Evolutionary conservation across 441 rosid species (phyloP), one percentile per base, ranked within the genome.

Genomic region (Mallotus japonicus): DNA sequence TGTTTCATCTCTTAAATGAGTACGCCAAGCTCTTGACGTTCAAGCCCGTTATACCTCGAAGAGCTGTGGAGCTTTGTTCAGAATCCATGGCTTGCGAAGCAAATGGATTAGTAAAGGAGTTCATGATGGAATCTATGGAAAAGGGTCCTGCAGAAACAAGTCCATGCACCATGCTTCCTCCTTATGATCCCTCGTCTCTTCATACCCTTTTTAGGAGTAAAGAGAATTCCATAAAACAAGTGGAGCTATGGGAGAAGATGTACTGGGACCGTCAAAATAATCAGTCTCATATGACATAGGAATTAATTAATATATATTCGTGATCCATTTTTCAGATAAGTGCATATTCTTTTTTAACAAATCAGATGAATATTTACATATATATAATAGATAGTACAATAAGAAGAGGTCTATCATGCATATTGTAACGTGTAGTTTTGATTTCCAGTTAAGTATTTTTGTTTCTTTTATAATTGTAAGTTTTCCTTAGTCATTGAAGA

Each of bases 91-190:
- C 84, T 11, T 94, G 96, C 69, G 66, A 61, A 0, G 84, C 87
- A 2, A 40, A 62, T 0, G 97, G 95, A 65, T 62, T 77, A 3
- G 73, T 63, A 74, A 80, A 76, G 80, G 79, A 88, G 82, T 92
- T 86, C 70, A 88, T 90, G 96, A 64, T 66, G 67, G 92, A 89
- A 60, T 90, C 98, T 8, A 59, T 92, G 76, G 97, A 90, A 74
- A 84, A 71, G 59, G 65, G 73, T 12, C 93, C 95, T 17, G 82
- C 90, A 5, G 80, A 85, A 10, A 76, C 78, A n/a, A 68, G 77
- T 61, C 96, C 97, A 0, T 94, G 98, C 81, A 63, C 67, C 20
- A 66, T 94, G 79, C 90, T 93, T n/a, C 89, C 91, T 46, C 93
- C 97, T 0, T 88, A 87, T 57, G 87, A 88, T 58, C 90, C 92